Base-by-base conservation (phyloP, 352 stramenopile species). In the Phytopythium oedochilum region DNA sequence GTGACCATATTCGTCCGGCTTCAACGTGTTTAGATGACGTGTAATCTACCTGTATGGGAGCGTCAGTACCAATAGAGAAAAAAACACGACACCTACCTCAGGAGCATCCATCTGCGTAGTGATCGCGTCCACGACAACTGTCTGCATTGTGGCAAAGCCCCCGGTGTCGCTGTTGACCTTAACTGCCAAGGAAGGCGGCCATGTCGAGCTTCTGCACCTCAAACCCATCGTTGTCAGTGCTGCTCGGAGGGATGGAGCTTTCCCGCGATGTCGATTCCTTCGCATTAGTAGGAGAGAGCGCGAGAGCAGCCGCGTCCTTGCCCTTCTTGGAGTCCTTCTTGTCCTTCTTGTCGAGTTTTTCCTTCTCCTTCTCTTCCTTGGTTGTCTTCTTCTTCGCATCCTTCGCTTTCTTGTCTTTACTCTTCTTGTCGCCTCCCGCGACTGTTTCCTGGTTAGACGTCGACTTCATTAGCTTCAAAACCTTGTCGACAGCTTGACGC, bases 181-280 rank as follows among this genome's bases (percentile, higher is more conserved):
- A 73, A 52, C 29, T 63, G 18, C 80, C 70, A 7, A 91, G 65
- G 61, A 93, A 93, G 17, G 75, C 75, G 18, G 74, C 64, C 80
- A 89, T 93, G 55, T 90, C 81, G 52, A 88, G 75, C 25, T 76
- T 88, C 45, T 92, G 78, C 15, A 92, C 82, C 23, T 73, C 71
- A 57, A 91, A 91, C 25, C 62, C 73, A 44, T 86, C 77, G 23
- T 54, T 48, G 22, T 88, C 69, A 2, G 63, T 42, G 26, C 73
- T 60, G 18, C 63, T 39, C 34, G 57, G 73, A 15, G 63, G 72
- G 54, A 84, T 78, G 5, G 75, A 75, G 47, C 48, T 68, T 31
- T 70, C 72, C 23, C 64, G 63, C 4, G 70, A 67, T 11, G 57
- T 70, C 5, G 68, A 64, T 31, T 72, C 63, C 60, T 81, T 79